Base-by-base conservation (phyloP, 2,329 filamentous ascomycete genomes). In the Zymoseptoria passerinii region DNA sequence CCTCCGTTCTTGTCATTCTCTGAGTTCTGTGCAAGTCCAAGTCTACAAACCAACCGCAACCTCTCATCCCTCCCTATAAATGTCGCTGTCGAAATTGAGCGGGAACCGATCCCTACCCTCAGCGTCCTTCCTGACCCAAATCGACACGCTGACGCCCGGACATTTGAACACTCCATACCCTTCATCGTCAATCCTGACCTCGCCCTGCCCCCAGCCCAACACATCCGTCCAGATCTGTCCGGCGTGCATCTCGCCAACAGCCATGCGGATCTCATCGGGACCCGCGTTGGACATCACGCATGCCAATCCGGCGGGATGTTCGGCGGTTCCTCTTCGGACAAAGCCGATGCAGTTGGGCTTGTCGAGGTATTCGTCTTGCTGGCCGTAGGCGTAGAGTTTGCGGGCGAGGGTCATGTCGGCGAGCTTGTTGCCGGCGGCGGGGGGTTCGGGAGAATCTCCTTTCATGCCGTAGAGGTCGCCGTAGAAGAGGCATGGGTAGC, bases 401-500 rank as follows among this genome's bases (percentile, higher is more conserved):
- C 85, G 79, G 1, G 83, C 83, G 7, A 85, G 77, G 16, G 81
- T 77, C 44, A 88, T 75, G 16, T 80, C 77, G 0, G 83, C 79
- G 1, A 88, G 75, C 53, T 61, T 59, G 28, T 56, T 56, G 23
- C 60, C 63, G 18, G 59, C 59, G 7, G 66, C 61, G 51, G 82
- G 83, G 7, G 73, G 74, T 58, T 80, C 76, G 4, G 78, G 74
- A 18, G 77, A 74, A 28, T 79, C 74, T 52, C 72, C 77, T 56
- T 76, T 74, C 55, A 83, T 82, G 29, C 85, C 84, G 70, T 86
- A 87, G 1, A 88, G 71, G 65, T 88, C 85, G 28, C 85, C 84
- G 65, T 84, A 88, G 70, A 89, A 89, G 48, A 87, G 73, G 64
- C 83, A 88, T 0, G 86, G 86, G 48, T 84, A 80, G 18, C 84